A percentile compares a stretch with the other conserved stretches of the same genome.
Evolutionary conservation across 805 yeast genomes (phyloP).

Genomic region (Candida multigemmis): DNA sequence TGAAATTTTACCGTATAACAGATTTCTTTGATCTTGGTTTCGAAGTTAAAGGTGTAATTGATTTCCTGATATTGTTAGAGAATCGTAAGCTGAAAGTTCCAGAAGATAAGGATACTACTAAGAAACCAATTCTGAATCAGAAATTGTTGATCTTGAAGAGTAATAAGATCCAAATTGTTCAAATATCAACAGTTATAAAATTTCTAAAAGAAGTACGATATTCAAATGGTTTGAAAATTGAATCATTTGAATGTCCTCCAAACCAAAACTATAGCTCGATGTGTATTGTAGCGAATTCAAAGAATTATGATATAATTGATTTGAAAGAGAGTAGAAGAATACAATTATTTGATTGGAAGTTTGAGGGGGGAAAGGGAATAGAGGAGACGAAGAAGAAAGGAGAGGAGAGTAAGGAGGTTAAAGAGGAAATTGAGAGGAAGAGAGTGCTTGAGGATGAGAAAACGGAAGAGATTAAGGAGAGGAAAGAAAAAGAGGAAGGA

Average conservation of each 20-base stretch:
- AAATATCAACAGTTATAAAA: conserved; percentile 16
- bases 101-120: no score
- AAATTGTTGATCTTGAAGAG: conserved; percentile 21
- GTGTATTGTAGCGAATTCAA: conserved; percentile 24
- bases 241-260: conserved; percentile 16
- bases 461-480: no score
- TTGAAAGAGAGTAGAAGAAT: conserved; percentile 20
- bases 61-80: conserved; percentile 14
- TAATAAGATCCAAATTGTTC: conserved; percentile 21
- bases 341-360: conserved; percentile 24
- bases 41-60: conserved; percentile 24
- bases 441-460: no score
- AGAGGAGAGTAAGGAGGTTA: no score
- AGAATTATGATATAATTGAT: conserved; percentile 28
- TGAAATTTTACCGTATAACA: no score
- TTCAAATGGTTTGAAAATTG: conserved; percentile 15
- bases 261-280: conserved; percentile 19
- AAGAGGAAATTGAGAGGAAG: no score
- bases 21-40: no score
- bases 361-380: no score
- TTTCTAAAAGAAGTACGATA: conserved; percentile 25
- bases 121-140: no score
- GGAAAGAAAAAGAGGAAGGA: no score
- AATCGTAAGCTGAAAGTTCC: conserved; percentile 3
- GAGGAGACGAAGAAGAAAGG: no score